Percentiles rank a stretch among this genome's conserved stretches.
These are phyloP conservation scores for Elongisporangium prolatum DNA, from an alignment of 352 stramenopile species.

Conservation along the genomic window DNA sequence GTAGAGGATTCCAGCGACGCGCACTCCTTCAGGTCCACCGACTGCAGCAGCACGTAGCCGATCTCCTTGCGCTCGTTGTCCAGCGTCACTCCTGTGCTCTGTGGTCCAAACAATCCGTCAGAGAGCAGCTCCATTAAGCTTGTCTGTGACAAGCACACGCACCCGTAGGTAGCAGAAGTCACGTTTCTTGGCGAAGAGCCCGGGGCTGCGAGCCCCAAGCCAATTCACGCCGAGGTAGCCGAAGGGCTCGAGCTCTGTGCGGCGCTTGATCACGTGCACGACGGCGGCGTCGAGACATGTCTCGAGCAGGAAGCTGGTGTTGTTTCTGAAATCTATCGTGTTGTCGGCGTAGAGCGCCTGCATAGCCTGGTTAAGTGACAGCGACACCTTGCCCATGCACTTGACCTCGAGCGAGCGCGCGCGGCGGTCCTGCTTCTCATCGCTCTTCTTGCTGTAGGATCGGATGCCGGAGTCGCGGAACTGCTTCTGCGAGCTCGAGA, in stretches of 20 bases:
- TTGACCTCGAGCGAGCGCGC: conserved; percentile 50
- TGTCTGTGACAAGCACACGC: conserved; percentile 1
- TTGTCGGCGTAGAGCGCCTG: conserved; percentile 56
- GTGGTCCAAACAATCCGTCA: background rate
- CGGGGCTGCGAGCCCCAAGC: conserved; percentile 32
- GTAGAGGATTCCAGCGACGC: conserved; percentile 40
- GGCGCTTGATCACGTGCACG: conserved; percentile 40
- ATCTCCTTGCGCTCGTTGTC: conserved; percentile 40
- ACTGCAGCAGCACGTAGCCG: conserved; percentile 54
- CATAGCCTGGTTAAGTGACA: conserved; percentile 44
- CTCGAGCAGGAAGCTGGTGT: conserved; percentile 49
- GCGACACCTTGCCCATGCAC: conserved; percentile 50
- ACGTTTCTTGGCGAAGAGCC: conserved; percentile 55
- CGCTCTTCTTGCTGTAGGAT: conserved; percentile 44
- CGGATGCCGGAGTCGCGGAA: conserved; percentile 62
- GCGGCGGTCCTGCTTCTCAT: conserved; percentile 25
- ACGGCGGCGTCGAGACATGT: conserved; percentile 57
- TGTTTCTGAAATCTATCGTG: conserved; percentile 51
- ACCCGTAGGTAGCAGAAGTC: conserved; percentile 58
- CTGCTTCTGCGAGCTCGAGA: conserved; percentile 62
- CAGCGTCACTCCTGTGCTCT: conserved; percentile 42
- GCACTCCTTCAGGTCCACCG: conserved; percentile 52
- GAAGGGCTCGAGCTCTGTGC: conserved; percentile 32
- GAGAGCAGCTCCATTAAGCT: background rate
- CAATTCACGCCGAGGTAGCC: conserved; percentile 72